A percentile compares a stretch with the other conserved stretches of the same genome.
phyloP scores from a whole-genome alignment of 768 basidiomycete genomes.

The Hygrophoropsis aurantiaca region DNA sequence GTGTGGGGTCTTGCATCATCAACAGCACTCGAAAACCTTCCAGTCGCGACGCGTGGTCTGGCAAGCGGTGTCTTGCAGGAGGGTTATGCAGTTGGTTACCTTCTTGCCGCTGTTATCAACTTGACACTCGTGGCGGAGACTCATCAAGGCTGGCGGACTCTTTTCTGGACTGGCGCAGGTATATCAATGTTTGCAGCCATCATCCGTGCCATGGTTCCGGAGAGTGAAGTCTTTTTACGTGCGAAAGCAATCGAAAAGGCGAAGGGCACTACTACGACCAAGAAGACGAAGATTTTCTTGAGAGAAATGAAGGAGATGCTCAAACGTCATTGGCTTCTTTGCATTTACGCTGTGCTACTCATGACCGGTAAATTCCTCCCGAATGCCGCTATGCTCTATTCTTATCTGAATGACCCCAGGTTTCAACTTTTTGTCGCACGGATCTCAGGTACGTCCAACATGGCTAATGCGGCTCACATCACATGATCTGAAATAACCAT shows the following conservation, averaged over 20 bases:
- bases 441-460: constrained; percentile 51
- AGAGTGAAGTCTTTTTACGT: constrained; percentile 71
- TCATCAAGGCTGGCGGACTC: constrained; percentile 59
- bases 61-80: constrained; percentile 85
- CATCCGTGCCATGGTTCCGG: constrained; percentile 69
- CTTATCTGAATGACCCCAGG: constrained; percentile 31
- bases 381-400: not conserved
- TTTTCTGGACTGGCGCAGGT: constrained; percentile 82
- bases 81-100: constrained; percentile 86
- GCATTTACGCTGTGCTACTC: constrained; percentile 80
- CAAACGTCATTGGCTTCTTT: constrained; percentile 76
- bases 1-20: constrained; percentile 85
- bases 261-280: constrained; percentile 29
- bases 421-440: constrained; percentile 79
- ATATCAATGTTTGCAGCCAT: constrained; percentile 69
- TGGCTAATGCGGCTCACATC: constrained; percentile 9
- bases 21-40: constrained; percentile 86
- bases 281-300: constrained; percentile 73
- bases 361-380: constrained; percentile 52
- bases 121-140: constrained; percentile 48
- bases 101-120: constrained; percentile 83
- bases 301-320: constrained; percentile 75
- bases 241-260: constrained; percentile 57
- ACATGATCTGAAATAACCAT: constrained; percentile 5
- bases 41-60: constrained; percentile 82